Base-by-base conservation (phyloP, 2,329 filamentous ascomycete species). In the Neonectria magnoliae region DNA sequence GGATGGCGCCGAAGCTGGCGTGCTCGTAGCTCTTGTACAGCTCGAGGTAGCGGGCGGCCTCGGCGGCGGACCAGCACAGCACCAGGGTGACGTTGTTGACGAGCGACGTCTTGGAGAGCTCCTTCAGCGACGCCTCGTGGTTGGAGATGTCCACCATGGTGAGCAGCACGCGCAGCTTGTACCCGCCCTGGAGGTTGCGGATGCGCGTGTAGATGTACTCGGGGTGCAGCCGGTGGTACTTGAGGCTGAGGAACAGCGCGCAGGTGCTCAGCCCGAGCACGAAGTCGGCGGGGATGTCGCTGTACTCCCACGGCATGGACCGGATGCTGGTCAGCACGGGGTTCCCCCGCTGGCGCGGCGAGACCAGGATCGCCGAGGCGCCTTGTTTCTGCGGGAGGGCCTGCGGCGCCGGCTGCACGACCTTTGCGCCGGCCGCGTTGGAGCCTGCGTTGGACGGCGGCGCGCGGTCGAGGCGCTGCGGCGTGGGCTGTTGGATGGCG, bases 191-290 rank as follows among this genome's bases (percentile, higher is more conserved):
- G 5, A 99, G 84, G 53, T 90, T 89, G 57, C 92, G 91, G 71
- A 99, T 97, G 62, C 96, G 91, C 25, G 91, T 94, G 82, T 98
- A 98, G 74, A 99, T 93, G 82, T 99, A 99, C 80, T 99, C 96
- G 1, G 96, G 96, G 76, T 99, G 96, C 57, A 99, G 86, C 29
- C 95, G 93, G 79, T 99, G 96, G 79, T 99, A 99, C 79, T 98
- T 99, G 59, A 99, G 87, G 52, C 93, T 97, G 45, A 99, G 83
- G 76, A 98, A 99, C 5, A 99, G 85, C 1, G 93, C 94, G 75
- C 95, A 97, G 7, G 94, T 97, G 0, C 94, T 97, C 45, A 87
- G 77, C 0, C 96, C 95, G 25, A 98, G 84, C 9, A 95, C 91
- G 78, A 97, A 99, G 81, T 99, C 96, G 33, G 95, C 93, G 1